Evolutionary conservation across 345 rosid species (phyloP).

Genomic region (Lepidium africanum): DNA sequence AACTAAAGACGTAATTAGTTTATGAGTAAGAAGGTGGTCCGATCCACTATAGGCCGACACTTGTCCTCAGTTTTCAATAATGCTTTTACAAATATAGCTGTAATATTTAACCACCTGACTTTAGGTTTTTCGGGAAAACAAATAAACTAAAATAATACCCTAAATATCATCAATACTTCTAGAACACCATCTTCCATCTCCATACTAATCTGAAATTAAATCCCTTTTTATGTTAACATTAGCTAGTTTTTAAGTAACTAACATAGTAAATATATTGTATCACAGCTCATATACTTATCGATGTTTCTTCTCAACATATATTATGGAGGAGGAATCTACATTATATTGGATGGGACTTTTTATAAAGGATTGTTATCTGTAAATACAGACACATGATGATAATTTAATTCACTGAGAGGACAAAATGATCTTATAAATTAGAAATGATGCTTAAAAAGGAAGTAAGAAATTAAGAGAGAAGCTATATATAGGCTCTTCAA

Average conservation of each 20-base stretch:
- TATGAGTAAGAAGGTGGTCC: slow-evolving; percentile 14
- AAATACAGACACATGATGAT: not conserved
- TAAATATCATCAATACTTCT: slow-evolving; percentile 7
- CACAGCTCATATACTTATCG: too few relatives aligned
- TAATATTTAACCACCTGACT: not conserved
- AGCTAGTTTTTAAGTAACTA: too few relatives aligned
- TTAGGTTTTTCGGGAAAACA: slow-evolving; percentile 19
- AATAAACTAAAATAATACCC: not conserved
- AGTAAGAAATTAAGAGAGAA: slow-evolving; percentile 5
- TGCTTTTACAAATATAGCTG: not conserved
- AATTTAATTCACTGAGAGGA: not conserved
- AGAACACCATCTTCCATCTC: not conserved
- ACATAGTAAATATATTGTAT: too few relatives aligned
- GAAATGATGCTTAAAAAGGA: not conserved
- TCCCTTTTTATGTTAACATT: too few relatives aligned
- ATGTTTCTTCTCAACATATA: too few relatives aligned
- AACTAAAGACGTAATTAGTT: slow-evolving; percentile 1
- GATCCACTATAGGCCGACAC: slow-evolving; percentile 2
- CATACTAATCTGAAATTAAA: too few relatives aligned
- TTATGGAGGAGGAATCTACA: too few relatives aligned
- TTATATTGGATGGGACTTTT: too few relatives aligned
- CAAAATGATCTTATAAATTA: not conserved
- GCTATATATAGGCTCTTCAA: slow-evolving; percentile 6
- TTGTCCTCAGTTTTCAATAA: slow-evolving; percentile 5
- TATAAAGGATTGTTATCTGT: not conserved